Conservation (phyloP, 75 land plant species). For the Sequoiadendron giganteum region DNA sequence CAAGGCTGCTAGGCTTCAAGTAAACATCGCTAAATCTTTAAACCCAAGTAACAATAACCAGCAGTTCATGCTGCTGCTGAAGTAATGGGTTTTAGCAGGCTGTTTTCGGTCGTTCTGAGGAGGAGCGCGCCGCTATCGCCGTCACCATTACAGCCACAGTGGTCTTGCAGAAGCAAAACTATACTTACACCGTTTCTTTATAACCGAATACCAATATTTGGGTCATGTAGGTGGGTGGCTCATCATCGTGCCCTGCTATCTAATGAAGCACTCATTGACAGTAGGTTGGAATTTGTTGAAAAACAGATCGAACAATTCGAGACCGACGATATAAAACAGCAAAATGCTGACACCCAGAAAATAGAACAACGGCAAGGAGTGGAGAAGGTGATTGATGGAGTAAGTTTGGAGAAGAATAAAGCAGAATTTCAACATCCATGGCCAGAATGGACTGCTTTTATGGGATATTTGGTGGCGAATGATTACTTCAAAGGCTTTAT, state of each 20-base stretch:
- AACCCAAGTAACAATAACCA: too few species aligned
- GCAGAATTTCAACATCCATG: conserved; percentile 22
- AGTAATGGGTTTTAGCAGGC: conserved; percentile 10
- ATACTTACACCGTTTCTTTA: not conserved
- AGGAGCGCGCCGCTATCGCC: not conserved
- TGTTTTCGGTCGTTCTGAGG: not conserved
- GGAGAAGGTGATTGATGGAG: conserved; percentile 3
- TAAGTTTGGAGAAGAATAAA: conserved; percentile 3
- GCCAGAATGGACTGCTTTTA: conserved; percentile 62
- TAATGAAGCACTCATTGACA: not conserved
- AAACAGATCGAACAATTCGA: not conserved
- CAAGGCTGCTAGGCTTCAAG: too few species aligned
- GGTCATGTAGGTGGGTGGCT: not conserved
- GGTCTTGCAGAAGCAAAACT: not conserved
- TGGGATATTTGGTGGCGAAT: conserved; percentile 37
- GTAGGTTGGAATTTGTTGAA: not conserved
- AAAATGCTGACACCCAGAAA: too few species aligned
- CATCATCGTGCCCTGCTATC: not conserved
- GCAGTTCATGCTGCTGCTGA: not conserved
- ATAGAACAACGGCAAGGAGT: not conserved
- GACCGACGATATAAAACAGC: not conserved
- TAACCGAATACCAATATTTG: too few species aligned
- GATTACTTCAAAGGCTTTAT: conserved; percentile 36
- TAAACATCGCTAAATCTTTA: too few species aligned
- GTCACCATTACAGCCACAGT: not conserved